A percentile compares a stretch with the other conserved stretches of the same genome.
phyloP scores from a whole-genome alignment of 768 basidiomycete genomes.

The Lactarius hatsudake region DNA sequence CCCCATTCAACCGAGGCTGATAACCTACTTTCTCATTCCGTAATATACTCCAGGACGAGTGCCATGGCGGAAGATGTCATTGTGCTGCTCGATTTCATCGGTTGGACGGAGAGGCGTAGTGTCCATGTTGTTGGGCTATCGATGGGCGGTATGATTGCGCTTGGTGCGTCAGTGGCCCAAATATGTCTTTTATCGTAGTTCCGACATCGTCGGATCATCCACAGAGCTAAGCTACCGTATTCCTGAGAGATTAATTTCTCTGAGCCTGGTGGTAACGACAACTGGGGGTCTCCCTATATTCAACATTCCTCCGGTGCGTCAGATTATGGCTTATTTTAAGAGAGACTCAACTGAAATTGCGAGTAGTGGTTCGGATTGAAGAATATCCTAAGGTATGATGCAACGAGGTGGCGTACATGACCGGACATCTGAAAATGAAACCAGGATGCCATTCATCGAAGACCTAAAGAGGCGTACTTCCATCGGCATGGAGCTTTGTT shows the following conservation, averaged over 20 bases:
- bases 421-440: too few species aligned
- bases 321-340: background rate
- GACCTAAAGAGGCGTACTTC: too few species aligned
- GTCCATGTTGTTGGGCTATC: constrained; percentile 74
- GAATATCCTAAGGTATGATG: constrained; percentile 9
- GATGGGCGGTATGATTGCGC: constrained; percentile 83
- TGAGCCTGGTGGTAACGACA: constrained; percentile 68
- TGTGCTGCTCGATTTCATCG: constrained; percentile 63
- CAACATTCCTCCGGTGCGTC: constrained; percentile 63
- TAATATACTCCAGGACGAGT: constrained; percentile 47
- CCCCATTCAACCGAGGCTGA: background rate
- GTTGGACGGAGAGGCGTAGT: constrained; percentile 61
- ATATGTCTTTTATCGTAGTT: background rate
- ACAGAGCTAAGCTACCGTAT: constrained; percentile 67
- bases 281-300: constrained; percentile 56
- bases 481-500: too few species aligned
- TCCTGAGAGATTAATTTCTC: constrained; percentile 62
- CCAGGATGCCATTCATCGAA: too few species aligned
- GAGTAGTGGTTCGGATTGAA: constrained; percentile 29
- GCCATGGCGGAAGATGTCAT: constrained; percentile 78
- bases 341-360: background rate
- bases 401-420: too few species aligned
- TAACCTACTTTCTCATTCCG: background rate
- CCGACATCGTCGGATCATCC: background rate
- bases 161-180: constrained; percentile 42